A percentile compares a stretch with the other conserved stretches of the same genome.
Conservation (phyloP, 345 rosid genomes). For the rapeseed (Brassica napus) region DNA sequence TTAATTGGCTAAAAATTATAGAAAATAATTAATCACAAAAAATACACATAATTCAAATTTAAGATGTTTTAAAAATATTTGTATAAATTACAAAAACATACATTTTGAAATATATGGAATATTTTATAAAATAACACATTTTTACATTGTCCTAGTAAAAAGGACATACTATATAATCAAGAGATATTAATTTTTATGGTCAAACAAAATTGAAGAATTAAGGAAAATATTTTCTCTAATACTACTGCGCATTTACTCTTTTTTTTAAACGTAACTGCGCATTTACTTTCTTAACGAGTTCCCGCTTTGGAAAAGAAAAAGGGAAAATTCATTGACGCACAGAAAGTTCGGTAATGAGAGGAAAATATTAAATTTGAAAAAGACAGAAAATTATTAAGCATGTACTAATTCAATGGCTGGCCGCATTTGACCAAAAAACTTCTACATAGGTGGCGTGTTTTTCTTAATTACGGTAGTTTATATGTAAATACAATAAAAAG, state of each 20-base stretch:
- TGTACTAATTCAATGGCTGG: constrained; percentile 19
- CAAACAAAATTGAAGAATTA: no score
- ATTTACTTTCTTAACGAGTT: not conserved
- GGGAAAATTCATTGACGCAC: not conserved
- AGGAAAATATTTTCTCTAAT: not conserved
- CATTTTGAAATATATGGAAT: no score
- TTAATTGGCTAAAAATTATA: no score
- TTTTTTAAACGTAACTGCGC: no score
- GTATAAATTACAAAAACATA: no score
- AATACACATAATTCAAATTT: no score
- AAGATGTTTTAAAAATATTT: no score
- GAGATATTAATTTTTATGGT: no score
- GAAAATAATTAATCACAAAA: no score
- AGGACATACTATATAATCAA: no score
- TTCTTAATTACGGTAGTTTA: not conserved
- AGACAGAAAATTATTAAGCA: not conserved
- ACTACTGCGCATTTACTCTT: not conserved
- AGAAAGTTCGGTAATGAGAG: not conserved
- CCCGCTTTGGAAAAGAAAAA: not conserved
- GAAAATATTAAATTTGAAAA: not conserved
- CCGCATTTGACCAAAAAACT: constrained; percentile 24
- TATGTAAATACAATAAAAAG: not conserved
- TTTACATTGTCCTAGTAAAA: no score
- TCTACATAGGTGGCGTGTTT: not conserved
- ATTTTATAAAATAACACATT: no score